Evolutionary conservation across 768 basidiomycete genomes (phyloP).

Genomic region (Lactarius vividus): DNA sequence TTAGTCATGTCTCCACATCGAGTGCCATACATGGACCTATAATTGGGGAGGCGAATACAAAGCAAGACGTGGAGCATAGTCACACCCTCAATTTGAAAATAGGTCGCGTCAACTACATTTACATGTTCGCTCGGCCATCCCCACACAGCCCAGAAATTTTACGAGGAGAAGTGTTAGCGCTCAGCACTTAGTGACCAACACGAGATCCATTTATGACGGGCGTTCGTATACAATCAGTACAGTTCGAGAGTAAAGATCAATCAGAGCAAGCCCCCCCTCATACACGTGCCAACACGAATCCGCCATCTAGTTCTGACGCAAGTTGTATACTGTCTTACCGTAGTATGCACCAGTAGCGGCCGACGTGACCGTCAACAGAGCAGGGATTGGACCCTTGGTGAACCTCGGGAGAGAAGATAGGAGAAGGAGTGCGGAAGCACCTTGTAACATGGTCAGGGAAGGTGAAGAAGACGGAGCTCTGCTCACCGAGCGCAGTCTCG

Average conservation of each 20-base stretch:
- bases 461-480: neutral
- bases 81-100: no score
- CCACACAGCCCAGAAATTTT: no score
- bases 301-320: slow-evolving; percentile 14
- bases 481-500: slow-evolving; percentile 68
- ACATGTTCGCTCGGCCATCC: no score
- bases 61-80: no score
- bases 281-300: neutral
- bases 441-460: slow-evolving; percentile 35
- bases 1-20: no score
- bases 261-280: neutral
- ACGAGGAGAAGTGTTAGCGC: no score
- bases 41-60: no score
- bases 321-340: slow-evolving; percentile 34
- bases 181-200: no score
- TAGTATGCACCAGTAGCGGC: slow-evolving; percentile 63
- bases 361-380: slow-evolving; percentile 55
- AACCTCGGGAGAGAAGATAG: slow-evolving; percentile 69
- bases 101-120: no score
- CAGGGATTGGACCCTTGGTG: slow-evolving; percentile 68
- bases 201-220: neutral
- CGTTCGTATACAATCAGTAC: slow-evolving; percentile 13
- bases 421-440: slow-evolving; percentile 69
- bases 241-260: neutral
- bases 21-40: no score